These are phyloP conservation scores for Bocquillonia castaneifolia DNA, from an alignment of 441 rosid species.

Conservation along the genomic window DNA sequence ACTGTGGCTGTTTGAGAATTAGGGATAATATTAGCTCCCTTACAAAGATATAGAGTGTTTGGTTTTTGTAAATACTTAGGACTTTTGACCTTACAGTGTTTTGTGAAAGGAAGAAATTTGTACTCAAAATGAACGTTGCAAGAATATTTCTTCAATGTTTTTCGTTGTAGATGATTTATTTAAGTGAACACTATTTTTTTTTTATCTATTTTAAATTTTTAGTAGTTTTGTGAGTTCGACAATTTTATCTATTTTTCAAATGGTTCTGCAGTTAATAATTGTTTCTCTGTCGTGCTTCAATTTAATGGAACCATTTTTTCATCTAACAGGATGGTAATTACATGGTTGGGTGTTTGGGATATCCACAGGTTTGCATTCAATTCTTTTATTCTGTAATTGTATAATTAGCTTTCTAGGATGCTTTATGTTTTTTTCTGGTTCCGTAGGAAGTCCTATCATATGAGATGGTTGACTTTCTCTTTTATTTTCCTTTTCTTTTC, in stretches of 20 bases:
- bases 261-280: too few relatives aligned
- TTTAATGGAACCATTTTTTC: not conserved
- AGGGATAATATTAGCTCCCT: not conserved
- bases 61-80: not conserved
- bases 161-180: too few relatives aligned
- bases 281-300: not conserved
- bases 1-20: not conserved
- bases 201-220: not conserved
- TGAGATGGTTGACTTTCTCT: not conserved
- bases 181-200: not conserved
- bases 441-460: not conserved
- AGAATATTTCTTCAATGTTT: not conserved
- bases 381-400: conserved; percentile 1
- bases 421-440: not conserved
- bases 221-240: too few relatives aligned
- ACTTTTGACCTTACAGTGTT: not conserved
- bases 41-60: not conserved
- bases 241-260: not conserved
- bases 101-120: not conserved
- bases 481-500: too few relatives aligned
- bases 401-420: not conserved
- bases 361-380: conserved; percentile 62
- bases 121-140: not conserved
- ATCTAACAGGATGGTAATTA: conserved; percentile 75
- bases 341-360: conserved; percentile 92